Percentiles rank a stretch among this genome's conserved stretches.
Evolutionary conservation across 805 yeast species (phyloP).

Genomic region (Ogataea angusta): DNA sequence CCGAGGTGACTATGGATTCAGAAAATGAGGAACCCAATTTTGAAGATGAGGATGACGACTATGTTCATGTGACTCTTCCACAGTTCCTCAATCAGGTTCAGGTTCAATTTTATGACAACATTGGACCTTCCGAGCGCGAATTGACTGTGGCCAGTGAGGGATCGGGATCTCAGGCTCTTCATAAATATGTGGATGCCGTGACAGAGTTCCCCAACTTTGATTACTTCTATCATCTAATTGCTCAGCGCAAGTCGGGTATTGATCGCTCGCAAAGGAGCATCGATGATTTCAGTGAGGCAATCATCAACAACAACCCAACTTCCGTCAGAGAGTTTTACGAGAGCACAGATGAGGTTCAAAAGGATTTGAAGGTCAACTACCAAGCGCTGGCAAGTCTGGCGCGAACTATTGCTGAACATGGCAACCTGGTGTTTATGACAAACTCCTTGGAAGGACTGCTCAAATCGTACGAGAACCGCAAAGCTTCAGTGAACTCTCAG

Average conservation of each 20-base stretch:
- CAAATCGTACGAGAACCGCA: slow-evolving; percentile 26
- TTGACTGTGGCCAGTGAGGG: slow-evolving; percentile 12
- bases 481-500: slow-evolving; percentile 19
- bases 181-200: slow-evolving; percentile 30
- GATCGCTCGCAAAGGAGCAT: slow-evolving; percentile 26
- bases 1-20: slow-evolving; percentile 28
- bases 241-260: slow-evolving; percentile 28
- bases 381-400: slow-evolving; percentile 33
- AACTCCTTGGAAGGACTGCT: slow-evolving; percentile 28
- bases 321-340: slow-evolving; percentile 32
- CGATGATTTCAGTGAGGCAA: slow-evolving; percentile 26
- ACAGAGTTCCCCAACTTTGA: slow-evolving; percentile 29
- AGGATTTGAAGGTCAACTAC: slow-evolving; percentile 27
- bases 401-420: slow-evolving; percentile 30
- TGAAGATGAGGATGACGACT: slow-evolving; percentile 26
- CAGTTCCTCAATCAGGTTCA: slow-evolving; percentile 29
- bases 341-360: slow-evolving; percentile 23
- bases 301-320: slow-evolving; percentile 31
- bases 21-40: slow-evolving; percentile 20
- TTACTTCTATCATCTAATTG: slow-evolving; percentile 29
- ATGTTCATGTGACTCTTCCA: slow-evolving; percentile 27
- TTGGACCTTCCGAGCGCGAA: slow-evolving; percentile 31
- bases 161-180: slow-evolving; percentile 19
- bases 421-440: slow-evolving; percentile 27
- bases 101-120: slow-evolving; percentile 31